Base-by-base conservation (phyloP, 2,329 filamentous ascomycete genomes). In the Cadophora malorum region DNA sequence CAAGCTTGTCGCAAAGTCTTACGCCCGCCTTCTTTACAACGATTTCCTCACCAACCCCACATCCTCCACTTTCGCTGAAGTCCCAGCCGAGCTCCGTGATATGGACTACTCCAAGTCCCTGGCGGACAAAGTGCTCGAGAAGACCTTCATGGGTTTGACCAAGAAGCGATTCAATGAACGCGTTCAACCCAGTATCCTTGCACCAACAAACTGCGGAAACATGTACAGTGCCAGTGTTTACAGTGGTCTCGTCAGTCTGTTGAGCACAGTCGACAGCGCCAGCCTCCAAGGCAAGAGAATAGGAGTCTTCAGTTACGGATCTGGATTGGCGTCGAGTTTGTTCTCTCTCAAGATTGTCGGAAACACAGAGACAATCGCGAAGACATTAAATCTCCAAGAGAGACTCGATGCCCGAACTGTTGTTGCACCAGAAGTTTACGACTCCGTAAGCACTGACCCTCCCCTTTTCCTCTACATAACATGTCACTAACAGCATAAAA, bases 1-100 rank as follows among this genome's bases (percentile, higher is more conserved):
- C 90, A 96, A 96, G 84, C 85, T 94, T 67, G 92, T 96, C 70
- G 84, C 91, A 78, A 96, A 96, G 84, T 94, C 91, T 21, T 96
- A 94, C 78, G 92, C 88, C 69, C 91, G 92, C 73, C 85, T 96
- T 72, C 84, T 95, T 67, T 96, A 96, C 86, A 93, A 95, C 79
- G 92, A 96, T 82, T 96, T 91, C 84, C 85, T 95, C 45, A 82
- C 83, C 79, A 86, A 93, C 79, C 88, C 91, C 59, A 84, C 88
- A 70, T 83, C 85, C 79, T 81, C 89, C 58, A 84, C 84, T 66
- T 96, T 95, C 77, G 86, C 87, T 69, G 91, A 93, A 72, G 91
- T 95, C 47, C 86, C 92, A 64, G 85, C 90, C 52, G 92, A 94
- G 80, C 82, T 95, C 70, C 88, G 90, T 71, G 90, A 93, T 76